Conservation (phyloP, 2,329 filamentous ascomycete species). For the Penicillium frequentans region DNA sequence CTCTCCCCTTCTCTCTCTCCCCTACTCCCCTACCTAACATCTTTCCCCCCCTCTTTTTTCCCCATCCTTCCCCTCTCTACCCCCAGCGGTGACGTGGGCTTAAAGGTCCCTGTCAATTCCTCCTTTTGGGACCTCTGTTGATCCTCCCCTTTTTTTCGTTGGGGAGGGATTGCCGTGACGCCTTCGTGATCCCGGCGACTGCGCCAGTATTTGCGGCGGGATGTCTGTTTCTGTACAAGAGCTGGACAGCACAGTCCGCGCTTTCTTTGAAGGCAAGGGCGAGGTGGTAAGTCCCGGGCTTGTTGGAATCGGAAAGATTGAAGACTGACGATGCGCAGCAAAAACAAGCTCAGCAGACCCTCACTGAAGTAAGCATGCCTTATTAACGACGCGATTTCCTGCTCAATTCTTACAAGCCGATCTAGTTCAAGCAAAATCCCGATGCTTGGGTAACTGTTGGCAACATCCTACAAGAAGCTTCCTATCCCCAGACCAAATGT, state of each 20-base stretch:
- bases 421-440: slow-evolving; percentile 96
- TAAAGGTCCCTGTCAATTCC: slow-evolving; percentile 10
- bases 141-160: slow-evolving; percentile 2
- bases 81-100: slow-evolving; percentile 12
- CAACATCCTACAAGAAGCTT: slow-evolving; percentile 90
- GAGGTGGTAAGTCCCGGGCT: slow-evolving; percentile 68
- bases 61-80: slow-evolving; percentile 2
- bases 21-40: slow-evolving; percentile 5
- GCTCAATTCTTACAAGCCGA: slow-evolving; percentile 13
- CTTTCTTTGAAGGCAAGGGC: slow-evolving; percentile 96
- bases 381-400: not conserved
- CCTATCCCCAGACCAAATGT: slow-evolving; percentile 97
- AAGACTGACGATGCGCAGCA: slow-evolving; percentile 57
- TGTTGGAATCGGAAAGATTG: not conserved
- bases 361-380: slow-evolving; percentile 76
- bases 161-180: slow-evolving; percentile 13
- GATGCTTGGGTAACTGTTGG: slow-evolving; percentile 98
- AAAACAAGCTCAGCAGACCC: slow-evolving; percentile 89
- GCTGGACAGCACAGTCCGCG: slow-evolving; percentile 92
- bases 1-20: slow-evolving; percentile 8
- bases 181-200: slow-evolving; percentile 27
- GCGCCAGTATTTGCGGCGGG: slow-evolving; percentile 34
- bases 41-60: slow-evolving; percentile 7
- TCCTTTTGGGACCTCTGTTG: slow-evolving; percentile 2
- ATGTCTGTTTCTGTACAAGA: slow-evolving; percentile 80